Base-by-base conservation (phyloP, 2,329 filamentous ascomycete species). In the Iodosphaeria phyllophila region DNA sequence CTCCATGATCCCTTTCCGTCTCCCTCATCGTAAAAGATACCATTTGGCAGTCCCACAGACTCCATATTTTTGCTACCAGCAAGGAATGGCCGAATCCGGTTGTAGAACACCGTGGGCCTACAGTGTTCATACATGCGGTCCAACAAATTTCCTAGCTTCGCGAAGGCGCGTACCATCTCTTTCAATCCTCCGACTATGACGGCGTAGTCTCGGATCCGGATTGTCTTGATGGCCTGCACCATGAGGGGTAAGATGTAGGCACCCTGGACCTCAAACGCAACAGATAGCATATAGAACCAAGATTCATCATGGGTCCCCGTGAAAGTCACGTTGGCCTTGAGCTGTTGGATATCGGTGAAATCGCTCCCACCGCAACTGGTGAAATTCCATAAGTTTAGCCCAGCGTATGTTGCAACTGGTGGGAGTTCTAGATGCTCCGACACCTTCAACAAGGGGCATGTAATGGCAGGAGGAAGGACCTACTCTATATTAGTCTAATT, bases 31-130 rank as follows among this genome's bases (percentile, higher is more conserved):
- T 92, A 92, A 27, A 84, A 69, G 5, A 95, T 71, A 0, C 86
- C 86, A 8, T 69, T 64, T 0, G 84, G 80, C 2, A 93, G 58
- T 0, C 84, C 86, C 0, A 80, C 80, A 6, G 74, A 68, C 6
- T 60, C 67, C 86, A 93, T 93, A 46, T 91, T 92, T 51, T 83
- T 91, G 46, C 79, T 84, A 3, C 86, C 86, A 0, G 86, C 83
- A 2, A 95, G 58, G 44, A 80, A 92, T 0, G 86, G 86, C 3
- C 86, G 64, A 35, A 95, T 89, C 21, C 70, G 64, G 48, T 92
- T 71, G 49, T 92, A 93, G 50, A 95, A 95, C 4, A 82, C 67
- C 41, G 77, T 69, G 0, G 84, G 83, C 31, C 86, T 74, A 44
- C 84, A 93, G 32, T 68, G 69, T 40, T 93, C 84, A 42, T 91